Percentiles rank a stretch among this genome's conserved stretches.
Evolutionary conservation across 139 green algal species (phyloP).

Genomic region (Chlamydomonas asymmetrica): DNA sequence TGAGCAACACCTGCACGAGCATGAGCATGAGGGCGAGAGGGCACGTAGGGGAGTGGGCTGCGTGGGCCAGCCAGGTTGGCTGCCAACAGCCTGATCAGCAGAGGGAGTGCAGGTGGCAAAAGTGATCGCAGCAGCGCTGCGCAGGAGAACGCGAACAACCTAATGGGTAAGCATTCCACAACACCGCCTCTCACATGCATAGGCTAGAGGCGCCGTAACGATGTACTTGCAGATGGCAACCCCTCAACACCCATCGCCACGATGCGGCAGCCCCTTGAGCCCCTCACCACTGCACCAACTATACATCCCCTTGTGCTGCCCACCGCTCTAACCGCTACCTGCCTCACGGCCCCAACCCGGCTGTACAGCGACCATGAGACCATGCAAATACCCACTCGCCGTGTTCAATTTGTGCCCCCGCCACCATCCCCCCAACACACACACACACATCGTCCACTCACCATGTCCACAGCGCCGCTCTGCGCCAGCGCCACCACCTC

Average conservation of each 20-base stretch:
- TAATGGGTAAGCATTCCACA: neutral
- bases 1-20: constrained; percentile 72
- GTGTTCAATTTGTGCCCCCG: no score
- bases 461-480: constrained; percentile 58
- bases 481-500: constrained; percentile 52
- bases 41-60: neutral
- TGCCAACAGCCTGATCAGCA: neutral
- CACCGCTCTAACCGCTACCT: neutral
- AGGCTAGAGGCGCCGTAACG: no score
- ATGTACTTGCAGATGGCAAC: no score
- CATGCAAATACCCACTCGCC: no score
- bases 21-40: neutral
- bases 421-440: neutral
- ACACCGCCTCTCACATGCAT: neutral
- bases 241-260: no score
- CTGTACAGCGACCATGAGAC: no score
- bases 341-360: no score
- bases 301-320: neutral
- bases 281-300: neutral
- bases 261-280: neutral
- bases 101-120: constrained; percentile 1
- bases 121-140: no score
- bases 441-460: constrained; percentile 17
- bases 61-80: neutral
- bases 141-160: neutral